Conservation (phyloP, 1,139 yeast genomes). For the Zygosaccharomyces pseudobailii region DNA sequence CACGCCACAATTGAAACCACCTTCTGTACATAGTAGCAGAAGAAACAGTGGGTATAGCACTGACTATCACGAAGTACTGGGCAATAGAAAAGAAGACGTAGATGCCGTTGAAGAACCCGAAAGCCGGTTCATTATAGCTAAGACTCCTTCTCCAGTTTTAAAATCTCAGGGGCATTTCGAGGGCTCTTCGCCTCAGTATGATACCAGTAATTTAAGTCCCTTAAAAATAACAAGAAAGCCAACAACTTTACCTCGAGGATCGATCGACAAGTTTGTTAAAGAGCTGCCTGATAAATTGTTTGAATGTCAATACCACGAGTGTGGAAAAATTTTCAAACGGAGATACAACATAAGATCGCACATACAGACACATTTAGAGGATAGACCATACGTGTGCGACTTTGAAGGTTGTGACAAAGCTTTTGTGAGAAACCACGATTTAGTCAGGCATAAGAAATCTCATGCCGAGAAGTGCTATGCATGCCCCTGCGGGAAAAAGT, state of each 20-base stretch:
- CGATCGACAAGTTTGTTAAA: slow-evolving; percentile 77
- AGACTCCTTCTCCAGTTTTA: slow-evolving; percentile 37
- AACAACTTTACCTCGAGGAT: slow-evolving; percentile 84
- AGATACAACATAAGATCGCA: slow-evolving; percentile 95
- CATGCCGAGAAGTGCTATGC: slow-evolving; percentile 71
- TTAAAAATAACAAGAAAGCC: slow-evolving; percentile 38
- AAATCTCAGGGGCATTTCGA: slow-evolving; percentile 33
- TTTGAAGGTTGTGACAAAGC: slow-evolving; percentile 59
- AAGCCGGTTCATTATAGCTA: slow-evolving; percentile 23
- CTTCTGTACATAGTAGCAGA: slow-evolving; percentile 9
- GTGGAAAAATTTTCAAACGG: slow-evolving; percentile 82
- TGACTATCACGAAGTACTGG: slow-evolving; percentile 4
- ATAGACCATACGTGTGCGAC: slow-evolving; percentile 75
- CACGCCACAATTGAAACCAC: slow-evolving; percentile 16
- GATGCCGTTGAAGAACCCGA: slow-evolving; percentile 17
- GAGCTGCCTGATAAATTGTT: slow-evolving; percentile 51
- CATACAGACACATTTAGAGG: slow-evolving; percentile 93
- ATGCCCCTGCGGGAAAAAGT: slow-evolving; percentile 91
- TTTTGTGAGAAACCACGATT: slow-evolving; percentile 86
- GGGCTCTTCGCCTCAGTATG: slow-evolving; percentile 19
- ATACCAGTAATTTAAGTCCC: slow-evolving; percentile 22
- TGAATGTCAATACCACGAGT: slow-evolving; percentile 70
- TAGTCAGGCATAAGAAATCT: slow-evolving; percentile 83
- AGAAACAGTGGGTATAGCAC: slow-evolving; percentile 10
- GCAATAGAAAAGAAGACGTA: slow-evolving; percentile 6